Conservation (phyloP, 495 filamentous ascomycete genomes). For the Jackrogersella minutella region DNA sequence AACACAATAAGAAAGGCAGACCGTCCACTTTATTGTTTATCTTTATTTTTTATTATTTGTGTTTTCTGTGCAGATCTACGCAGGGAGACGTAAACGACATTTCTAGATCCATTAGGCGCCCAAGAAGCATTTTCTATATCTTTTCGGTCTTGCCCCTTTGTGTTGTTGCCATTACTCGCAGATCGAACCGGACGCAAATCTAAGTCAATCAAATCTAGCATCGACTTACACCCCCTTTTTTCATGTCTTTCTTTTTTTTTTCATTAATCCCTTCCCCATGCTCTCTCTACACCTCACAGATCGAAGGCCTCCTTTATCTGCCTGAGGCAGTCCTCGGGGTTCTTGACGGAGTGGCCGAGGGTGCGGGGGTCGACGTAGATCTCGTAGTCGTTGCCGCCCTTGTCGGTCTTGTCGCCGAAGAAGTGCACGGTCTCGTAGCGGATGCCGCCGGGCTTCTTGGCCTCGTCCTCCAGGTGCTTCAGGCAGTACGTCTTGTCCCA, state of each 20-base stretch:
- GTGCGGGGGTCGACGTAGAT: slow-evolving; percentile 84
- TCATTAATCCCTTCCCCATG: no score
- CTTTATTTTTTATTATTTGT: background rate
- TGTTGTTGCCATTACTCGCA: slow-evolving; percentile 4
- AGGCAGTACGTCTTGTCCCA: slow-evolving; percentile 99
- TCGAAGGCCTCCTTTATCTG: slow-evolving; percentile 81
- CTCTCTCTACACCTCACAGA: slow-evolving; percentile 54
- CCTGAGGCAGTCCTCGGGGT: slow-evolving; percentile 80
- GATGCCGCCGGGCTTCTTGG: slow-evolving; percentile 69
- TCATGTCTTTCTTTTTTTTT: background rate
- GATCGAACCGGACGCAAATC: background rate
- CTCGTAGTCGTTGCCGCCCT: slow-evolving; percentile 95
- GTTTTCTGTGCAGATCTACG: background rate
- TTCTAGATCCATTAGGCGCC: slow-evolving; percentile 13
- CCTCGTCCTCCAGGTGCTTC: slow-evolving; percentile 83
- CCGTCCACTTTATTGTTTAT: background rate
- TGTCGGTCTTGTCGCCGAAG: slow-evolving; percentile 93
- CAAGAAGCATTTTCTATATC: no score
- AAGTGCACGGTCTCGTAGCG: slow-evolving; percentile 91
- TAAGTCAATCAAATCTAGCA: slow-evolving; percentile 5
- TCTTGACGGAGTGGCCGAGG: slow-evolving; percentile 81
- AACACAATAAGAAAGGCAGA: no score
- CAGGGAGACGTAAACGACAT: background rate
- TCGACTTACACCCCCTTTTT: background rate
- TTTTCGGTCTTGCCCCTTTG: background rate